Base-by-base conservation (phyloP, 2,329 filamentous ascomycete species). In the Cryphonectria carpinicola region DNA sequence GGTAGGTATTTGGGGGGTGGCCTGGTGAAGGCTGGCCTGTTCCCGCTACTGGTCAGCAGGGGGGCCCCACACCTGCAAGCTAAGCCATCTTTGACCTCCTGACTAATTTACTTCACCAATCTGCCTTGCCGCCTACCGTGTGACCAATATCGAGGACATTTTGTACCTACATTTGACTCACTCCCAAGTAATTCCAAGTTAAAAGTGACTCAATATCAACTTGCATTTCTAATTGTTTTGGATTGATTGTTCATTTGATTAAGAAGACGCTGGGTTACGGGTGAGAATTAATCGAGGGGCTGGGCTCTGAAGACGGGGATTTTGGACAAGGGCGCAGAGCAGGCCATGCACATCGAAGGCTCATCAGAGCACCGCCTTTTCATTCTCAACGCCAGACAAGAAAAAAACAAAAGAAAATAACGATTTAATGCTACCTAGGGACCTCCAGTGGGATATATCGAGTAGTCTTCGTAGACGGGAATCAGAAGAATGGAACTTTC, bases 371-470 rank as follows among this genome's bases (percentile, higher is more conserved):
- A 35, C 37, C 4, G 49, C 35, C 1, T 25, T 2, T 49, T 41
- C 46, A 22, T 19, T 28, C 28, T 22, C 66, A 10, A 62, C 65
- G 35, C 67, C 43, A 64, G 60, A 39, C 10, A 13, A 63, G 14
- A 25, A 46, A 37, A 32, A 37, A 41, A 7, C 4, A 22, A n/a
- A 66, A 64, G 56, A 65, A 56, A 72, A 72, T 68, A 66, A 66
- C 54, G 46, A 58, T 71, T 71, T 65, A 72, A 72, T 70, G 71
- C 71, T 72, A 71, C 71, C 71, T 68, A 70, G 65, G 68, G 61
- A 61, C 69, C 66, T 66, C 69, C 43, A 35, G 46, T 60, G 41
- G 69, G 66, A 68, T 72, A 72, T 71, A 64, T 64, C 69, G 22
- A 66, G 63, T 46, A 56, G 46, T 52, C 43, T 63, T 52, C 56